phyloP scores from a whole-genome alignment of 257 asterid genomes.

The Ajuga chamaepitys region DNA sequence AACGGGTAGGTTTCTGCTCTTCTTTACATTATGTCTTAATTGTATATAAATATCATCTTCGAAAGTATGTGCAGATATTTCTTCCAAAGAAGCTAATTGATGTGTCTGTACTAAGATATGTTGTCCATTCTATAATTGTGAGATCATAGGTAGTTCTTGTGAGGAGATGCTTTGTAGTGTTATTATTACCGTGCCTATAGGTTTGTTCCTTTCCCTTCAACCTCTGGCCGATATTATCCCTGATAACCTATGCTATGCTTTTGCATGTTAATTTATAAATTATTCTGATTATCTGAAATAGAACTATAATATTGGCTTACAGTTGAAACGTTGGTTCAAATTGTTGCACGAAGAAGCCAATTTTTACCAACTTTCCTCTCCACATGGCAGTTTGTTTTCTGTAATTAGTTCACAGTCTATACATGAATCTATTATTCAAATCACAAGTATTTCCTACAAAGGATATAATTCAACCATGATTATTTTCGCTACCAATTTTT shows the following conservation, averaged over 20 bases:
- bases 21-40: not conserved
- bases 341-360: not conserved
- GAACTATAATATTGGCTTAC: not conserved
- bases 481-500: not conserved
- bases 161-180: not conserved
- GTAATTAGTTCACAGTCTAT: not conserved
- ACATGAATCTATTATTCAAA: not conserved
- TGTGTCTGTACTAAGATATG: not conserved
- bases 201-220: not conserved
- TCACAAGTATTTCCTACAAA: not conserved
- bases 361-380: not conserved
- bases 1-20: slow-evolving; percentile 46
- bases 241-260: not conserved
- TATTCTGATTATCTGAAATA: not conserved
- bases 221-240: not conserved
- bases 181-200: not conserved
- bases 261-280: not conserved
- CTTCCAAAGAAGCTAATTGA: not conserved
- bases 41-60: not conserved
- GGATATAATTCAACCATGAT: not conserved
- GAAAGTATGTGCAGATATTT: not conserved
- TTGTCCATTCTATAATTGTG: not conserved
- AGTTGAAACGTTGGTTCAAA: not conserved
- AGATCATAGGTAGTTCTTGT: not conserved
- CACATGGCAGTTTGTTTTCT: not conserved